Conservation (phyloP, 176 grass and related monocot species). For the Musa itinerans region DNA sequence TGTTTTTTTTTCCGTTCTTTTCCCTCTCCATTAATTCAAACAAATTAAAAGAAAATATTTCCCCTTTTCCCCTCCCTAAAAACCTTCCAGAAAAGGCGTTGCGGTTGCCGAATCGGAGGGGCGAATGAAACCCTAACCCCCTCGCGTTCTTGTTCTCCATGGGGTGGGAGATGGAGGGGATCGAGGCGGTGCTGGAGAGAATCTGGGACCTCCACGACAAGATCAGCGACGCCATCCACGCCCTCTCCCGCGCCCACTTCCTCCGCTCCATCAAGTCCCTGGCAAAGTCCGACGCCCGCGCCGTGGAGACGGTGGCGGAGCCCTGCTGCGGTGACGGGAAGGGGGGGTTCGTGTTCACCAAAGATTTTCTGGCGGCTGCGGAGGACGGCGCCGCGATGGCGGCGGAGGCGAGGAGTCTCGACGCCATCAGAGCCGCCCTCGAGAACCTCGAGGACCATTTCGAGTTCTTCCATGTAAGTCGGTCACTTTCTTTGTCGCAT, state of each 20-base stretch:
- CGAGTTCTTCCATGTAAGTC: slow-evolving; percentile 73
- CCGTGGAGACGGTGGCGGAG: too few relatives aligned
- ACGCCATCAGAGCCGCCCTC: slow-evolving; percentile 67
- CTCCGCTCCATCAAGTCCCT: slow-evolving; percentile 21
- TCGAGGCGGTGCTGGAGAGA: slow-evolving; percentile 37
- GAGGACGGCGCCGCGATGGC: slow-evolving; percentile 20
- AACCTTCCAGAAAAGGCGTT: too few relatives aligned
- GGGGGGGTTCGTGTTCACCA: slow-evolving; percentile 51
- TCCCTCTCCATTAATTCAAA: too few relatives aligned
- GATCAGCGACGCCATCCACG: slow-evolving; percentile 55
- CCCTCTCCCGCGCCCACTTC: slow-evolving; percentile 37
- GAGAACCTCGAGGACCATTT: slow-evolving; percentile 89
- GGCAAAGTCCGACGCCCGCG: neutral
- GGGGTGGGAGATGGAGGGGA: slow-evolving; percentile 39
- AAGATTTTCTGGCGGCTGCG: slow-evolving; percentile 18
- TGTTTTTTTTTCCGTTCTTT: too few relatives aligned
- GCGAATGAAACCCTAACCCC: slow-evolving; percentile 14
- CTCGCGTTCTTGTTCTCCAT: neutral
- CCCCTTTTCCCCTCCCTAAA: too few relatives aligned
- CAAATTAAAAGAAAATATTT: too few relatives aligned
- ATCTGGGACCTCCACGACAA: slow-evolving; percentile 65
- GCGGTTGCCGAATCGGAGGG: too few relatives aligned
- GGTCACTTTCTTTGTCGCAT: neutral
- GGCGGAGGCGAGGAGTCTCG: slow-evolving; percentile 67
- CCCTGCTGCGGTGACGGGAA: slow-evolving; percentile 4